phyloP scores from a whole-genome alignment of 352 stramenopile species.

The Sclerospora graminicola region DNA sequence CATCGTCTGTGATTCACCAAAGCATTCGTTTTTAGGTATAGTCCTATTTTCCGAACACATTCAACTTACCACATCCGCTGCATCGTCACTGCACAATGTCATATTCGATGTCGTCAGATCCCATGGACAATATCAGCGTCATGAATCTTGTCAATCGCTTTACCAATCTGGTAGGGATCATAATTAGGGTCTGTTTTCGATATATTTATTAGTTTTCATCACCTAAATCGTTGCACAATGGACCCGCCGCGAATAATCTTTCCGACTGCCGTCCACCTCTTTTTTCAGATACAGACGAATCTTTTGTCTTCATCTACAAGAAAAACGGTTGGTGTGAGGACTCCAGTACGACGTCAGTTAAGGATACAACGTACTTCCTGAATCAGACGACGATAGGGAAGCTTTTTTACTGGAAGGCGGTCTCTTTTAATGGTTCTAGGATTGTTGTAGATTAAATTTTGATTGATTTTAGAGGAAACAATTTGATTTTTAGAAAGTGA shows the following conservation, averaged over 20 bases:
- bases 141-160: constrained; percentile 88
- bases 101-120: constrained; percentile 93
- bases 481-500: neutral
- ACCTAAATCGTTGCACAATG: constrained; percentile 1
- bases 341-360: constrained; percentile 64
- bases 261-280: constrained; percentile 53
- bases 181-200: constrained; percentile 34
- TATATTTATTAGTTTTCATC: neutral
- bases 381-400: constrained; percentile 66
- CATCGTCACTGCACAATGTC: constrained; percentile 71
- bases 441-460: neutral
- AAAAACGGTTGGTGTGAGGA: constrained; percentile 65
- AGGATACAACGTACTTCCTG: constrained; percentile 76
- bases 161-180: constrained; percentile 63
- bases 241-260: constrained; percentile 47
- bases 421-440: constrained; percentile 78
- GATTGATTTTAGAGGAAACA: neutral
- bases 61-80: constrained; percentile 44
- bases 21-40: neutral
- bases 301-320: constrained; percentile 70
- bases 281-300: constrained; percentile 64
- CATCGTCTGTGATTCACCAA: constrained; percentile 35
- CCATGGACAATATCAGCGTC: constrained; percentile 89
- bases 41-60: neutral
- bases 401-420: constrained; percentile 60